A percentile compares a stretch with the other conserved stretches of the same genome.
These are phyloP conservation scores for Cladosporium sp. DNA, from an alignment of 2,329 filamentous ascomycete genomes.

Conservation along the genomic window DNA sequence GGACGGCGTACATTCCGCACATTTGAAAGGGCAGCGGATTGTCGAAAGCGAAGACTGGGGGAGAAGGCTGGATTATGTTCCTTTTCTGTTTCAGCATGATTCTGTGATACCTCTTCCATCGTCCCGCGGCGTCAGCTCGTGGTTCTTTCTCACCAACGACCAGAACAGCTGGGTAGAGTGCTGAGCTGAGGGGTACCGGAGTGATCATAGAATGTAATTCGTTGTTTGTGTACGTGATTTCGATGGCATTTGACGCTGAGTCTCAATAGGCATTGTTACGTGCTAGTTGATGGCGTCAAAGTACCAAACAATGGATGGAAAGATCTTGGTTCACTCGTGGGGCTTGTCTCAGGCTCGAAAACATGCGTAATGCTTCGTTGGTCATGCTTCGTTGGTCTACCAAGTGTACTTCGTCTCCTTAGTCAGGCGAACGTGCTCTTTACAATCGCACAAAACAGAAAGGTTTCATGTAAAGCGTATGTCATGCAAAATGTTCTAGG, in stretches of 20 bases:
- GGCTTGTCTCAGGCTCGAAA: neutral
- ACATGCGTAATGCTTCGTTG: neutral
- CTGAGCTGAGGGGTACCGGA: neutral
- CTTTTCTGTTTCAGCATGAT: too few species aligned
- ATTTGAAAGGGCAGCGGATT: conserved; percentile 7
- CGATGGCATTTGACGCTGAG: neutral
- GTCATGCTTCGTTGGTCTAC: neutral
- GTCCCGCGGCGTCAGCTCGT: too few species aligned
- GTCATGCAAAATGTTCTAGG: neutral
- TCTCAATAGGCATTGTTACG: neutral
- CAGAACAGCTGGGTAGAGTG: too few species aligned
- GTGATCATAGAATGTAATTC: neutral
- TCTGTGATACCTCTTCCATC: too few species aligned
- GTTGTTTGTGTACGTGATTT: neutral
- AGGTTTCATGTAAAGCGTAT: neutral
- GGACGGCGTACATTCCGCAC: conserved; percentile 26
- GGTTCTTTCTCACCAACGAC: too few species aligned
- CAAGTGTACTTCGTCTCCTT: neutral
- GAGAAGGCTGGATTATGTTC: too few species aligned
- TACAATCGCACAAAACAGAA: neutral
- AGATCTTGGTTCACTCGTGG: neutral
- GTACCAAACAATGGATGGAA: neutral
- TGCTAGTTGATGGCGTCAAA: neutral
- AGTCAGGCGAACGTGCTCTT: neutral
- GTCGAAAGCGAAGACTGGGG: neutral